A percentile compares a stretch with the other conserved stretches of the same genome.
Conservation (phyloP, 1,284 basidiomycete genomes). For the Malassezia arunalokei region DNA sequence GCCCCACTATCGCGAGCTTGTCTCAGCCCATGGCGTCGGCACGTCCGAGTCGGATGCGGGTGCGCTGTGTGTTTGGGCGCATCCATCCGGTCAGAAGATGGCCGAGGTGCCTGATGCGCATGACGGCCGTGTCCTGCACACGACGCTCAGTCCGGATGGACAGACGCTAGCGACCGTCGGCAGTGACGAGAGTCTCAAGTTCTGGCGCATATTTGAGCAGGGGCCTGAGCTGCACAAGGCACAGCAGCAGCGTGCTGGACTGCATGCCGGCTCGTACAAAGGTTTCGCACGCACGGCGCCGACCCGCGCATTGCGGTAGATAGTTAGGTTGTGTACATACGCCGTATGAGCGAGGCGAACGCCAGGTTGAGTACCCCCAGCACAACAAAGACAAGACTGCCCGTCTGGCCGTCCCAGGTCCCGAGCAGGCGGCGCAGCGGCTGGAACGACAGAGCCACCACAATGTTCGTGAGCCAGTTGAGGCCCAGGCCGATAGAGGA, state of each 20-base stretch:
- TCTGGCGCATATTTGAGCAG: slow-evolving; percentile 45
- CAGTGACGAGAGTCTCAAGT: slow-evolving; percentile 42
- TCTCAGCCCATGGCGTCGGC: slow-evolving; percentile 69
- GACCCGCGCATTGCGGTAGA: slow-evolving; percentile 7
- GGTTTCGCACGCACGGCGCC: slow-evolving; percentile 4
- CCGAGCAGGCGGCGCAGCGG: slow-evolving; percentile 63
- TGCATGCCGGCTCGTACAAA: slow-evolving; percentile 5
- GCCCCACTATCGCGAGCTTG: slow-evolving; percentile 74
- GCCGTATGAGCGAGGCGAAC: slow-evolving; percentile 20
- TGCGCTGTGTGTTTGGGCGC: slow-evolving; percentile 38
- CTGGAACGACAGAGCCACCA: slow-evolving; percentile 68
- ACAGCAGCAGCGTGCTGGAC: slow-evolving; percentile 4
- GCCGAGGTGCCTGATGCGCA: slow-evolving; percentile 39
- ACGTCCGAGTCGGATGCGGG: slow-evolving; percentile 30
- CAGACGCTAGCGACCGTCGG: slow-evolving; percentile 41
- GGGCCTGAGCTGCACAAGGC: slow-evolving; percentile 22
- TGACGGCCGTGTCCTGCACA: slow-evolving; percentile 34
- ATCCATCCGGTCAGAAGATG: slow-evolving; percentile 35
- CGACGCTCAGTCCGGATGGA: slow-evolving; percentile 38
- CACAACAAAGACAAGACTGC: slow-evolving; percentile 32
- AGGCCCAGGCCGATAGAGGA: slow-evolving; percentile 69
- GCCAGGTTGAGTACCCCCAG: slow-evolving; percentile 23
- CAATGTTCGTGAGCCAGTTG: slow-evolving; percentile 77
- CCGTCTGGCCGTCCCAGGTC: slow-evolving; percentile 22
- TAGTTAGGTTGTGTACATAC: slow-evolving; percentile 17